Evolutionary conservation across 2,329 filamentous ascomycete species (phyloP), one percentile per base, ranked within the genome.

Genomic region (Pseudonectria buxi): DNA sequence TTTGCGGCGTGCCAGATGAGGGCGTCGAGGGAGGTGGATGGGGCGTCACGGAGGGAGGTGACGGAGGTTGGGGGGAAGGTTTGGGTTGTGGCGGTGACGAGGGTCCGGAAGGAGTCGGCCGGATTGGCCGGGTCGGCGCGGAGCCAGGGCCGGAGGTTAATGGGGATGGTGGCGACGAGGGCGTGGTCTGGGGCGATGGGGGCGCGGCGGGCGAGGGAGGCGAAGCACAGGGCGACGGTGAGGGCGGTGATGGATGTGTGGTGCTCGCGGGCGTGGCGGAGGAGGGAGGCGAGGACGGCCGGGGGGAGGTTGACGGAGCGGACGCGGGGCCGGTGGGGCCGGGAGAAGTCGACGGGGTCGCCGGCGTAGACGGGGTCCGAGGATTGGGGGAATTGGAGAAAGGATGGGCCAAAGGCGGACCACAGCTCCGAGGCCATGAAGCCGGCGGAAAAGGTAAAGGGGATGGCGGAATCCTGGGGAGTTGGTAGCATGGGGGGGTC

Each of bases 191-290:
- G 44, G 1, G 45, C 35, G 6, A 53, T 44, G 1, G 64, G 57
- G 3, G 73, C 45, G 4, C 54, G 61, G 0, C 43, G 48, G 4
- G 65, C 50, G 5, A 74, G 50, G 3, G 68, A 67, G 7, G 55
- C 51, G 5, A 69, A 53, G 4, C 64, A 47, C 1, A 76, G 55
- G 3, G 60, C 64, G 24, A 76, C 67, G 1, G 76, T 33, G 7
- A 77, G 57, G 0, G 62, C 62, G 0, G 72, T 76, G 6, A 77
- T 47, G 3, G 70, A 72, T 11, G 63, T 56, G 3, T 51, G 47
- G 30, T 69, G 61, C 10, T 47, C 44, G 12, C 69, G 59, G 38
- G 68, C 69, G 2, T 53, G 59, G 1, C 50, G 35, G 6, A 74
- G 47, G 2, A 74, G 45, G 2, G 31, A 39, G 2, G 43, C 16